Base-by-base conservation (phyloP, 2,329 filamentous ascomycete species). In the Phialophora tarda region DNA sequence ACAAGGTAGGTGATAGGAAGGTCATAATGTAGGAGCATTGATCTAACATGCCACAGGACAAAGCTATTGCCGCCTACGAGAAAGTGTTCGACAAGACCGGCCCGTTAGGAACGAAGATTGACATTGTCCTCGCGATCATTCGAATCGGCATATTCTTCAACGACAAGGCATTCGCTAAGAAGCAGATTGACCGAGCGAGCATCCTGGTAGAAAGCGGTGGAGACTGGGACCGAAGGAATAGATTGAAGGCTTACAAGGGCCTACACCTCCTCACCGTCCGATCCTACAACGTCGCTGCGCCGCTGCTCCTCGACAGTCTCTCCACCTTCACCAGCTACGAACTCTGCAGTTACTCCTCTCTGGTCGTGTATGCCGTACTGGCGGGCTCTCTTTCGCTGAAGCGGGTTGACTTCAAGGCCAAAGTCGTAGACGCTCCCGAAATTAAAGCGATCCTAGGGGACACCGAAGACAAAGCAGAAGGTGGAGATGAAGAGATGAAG, bases 311-410 rank as follows among this genome's bases (percentile, higher is more conserved):
- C 75, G 95, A 99, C 84, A 97, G 92, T 76, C 85, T 99, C 72
- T 97, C 94, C 30, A 99, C 95, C 24, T 99, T 99, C 79, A 99
- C 95, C 69, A 97, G 93, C 78, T 97, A 97, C 82, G 95, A 99
- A 80, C 88, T 99, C 58, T 99, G 95, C 88, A 94, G 90, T 72
- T 99, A 99, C 83, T 97, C 93, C 66, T 91, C 88, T 68, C 87
- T 99, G 26, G 95, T 99, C 59, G 89, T 97, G 64, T 99, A 98
- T 82, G 93, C 95, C 1, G 94, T 98, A 24, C 88, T 99, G 38
- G 93, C 95, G 41, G 95, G 95, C 66, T 96, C 93, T 6, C 90
- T 98, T 26, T 95, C 94, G 54, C 86, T 99, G 64, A 97, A 97
- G 83, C 91, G 95, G 57, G 92, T 97, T 38, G 95, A 99, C 79